Base-by-base conservation (phyloP, 345 rosid species). In the Melaleuca alternifolia region DNA sequence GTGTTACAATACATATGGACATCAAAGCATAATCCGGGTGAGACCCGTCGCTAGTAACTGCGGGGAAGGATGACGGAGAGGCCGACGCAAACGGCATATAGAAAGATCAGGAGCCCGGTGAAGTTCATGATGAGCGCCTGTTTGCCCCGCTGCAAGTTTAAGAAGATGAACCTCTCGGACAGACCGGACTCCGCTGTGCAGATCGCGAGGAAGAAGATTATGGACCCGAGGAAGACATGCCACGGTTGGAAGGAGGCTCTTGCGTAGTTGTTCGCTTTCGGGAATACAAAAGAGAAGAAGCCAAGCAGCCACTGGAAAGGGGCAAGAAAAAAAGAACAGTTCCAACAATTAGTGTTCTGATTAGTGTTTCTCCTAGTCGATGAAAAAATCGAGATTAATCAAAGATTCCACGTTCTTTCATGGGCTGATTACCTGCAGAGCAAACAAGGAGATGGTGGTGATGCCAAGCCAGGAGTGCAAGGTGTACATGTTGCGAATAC, bases 401-500 rank as follows among this genome's bases (percentile, higher is more conserved):
- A 18, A 24, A 28, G 50, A 59, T 37, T 53, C 48, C 30, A 57
- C 23, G 26, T 23, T 10, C 11, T 54, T 54, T 54, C 26, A 1
- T 3, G n/a, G 18, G 46, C 10, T 6, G 21, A 18, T 83, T 87
- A 90, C 96, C 95, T 94, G 94, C 23, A 92, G 75, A 54, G 89
- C 92, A 81, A 85, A 88, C 7, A 93, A 83, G 90, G 89, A 90
- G 92, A 93, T 88, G 89, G 96, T 86, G 50, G 85, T 71, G 44
- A 94, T 90, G 85, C 95, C 96, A 1, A 94, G 85, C 95, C 95
- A 93, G 52, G 93, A 91, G 77, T 93, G 96, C 56, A 93, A 85
- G 75, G 91, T 86, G 28, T 61, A 65, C 89, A 93, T 56, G 41
- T 92, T 87, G 30, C 88, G 46, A 50, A 18, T 52, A n/a, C 48